Base-by-base conservation (phyloP, 2,329 filamentous ascomycete species). In the Colletotrichum lupini region DNA sequence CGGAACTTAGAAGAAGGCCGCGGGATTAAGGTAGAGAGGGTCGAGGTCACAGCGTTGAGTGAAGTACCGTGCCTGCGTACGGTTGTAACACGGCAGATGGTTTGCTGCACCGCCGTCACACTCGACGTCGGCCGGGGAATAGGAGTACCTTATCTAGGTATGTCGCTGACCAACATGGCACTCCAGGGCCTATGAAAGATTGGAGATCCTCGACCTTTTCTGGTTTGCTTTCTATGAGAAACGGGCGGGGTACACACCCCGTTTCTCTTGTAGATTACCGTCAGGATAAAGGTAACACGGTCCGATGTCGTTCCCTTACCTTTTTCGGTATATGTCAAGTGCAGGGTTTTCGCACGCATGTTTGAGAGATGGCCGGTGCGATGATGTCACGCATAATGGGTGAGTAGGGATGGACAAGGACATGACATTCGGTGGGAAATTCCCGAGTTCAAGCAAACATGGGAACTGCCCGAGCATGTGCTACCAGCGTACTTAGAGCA, bases 331-430 rank as follows among this genome's bases (percentile, higher is more conserved):
- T 42, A 28, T 60, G 55, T 46, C 24, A 69, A 49, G 35, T 14
- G 24, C 42, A 22, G 53, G 49, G 53, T 49, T 30, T 30, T 19
- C 14, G 32, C 26, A 42, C 37, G 37, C 14, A 42, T 42, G 24
- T 58, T 59, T 14, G 19, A 16, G 49, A 65, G 35, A 32, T 30
- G 62, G 62, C 26, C 22, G 52, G 53, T 42, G 62, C 24, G 24
- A 65, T 65, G 62, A 65, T 65, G 62, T 65, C 62, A 65, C 62
- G 62, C 62, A 65, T 65, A 24, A 57, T 57, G 52, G 19, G 30
- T 12, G 37, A 24, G 37, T 62, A 49, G 59, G 53, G 28, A 56
- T 5, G 37, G 37, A 30, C 24, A 62, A 49, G 59, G 59, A 16
- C 32, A 53, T 63, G 61, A 32, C 19, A 37, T 22, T 26, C n/a